Evolutionary conservation across 371 early-diverging fungal species (phyloP).

Genomic region (Paraphysoderma sedebokerense): DNA sequence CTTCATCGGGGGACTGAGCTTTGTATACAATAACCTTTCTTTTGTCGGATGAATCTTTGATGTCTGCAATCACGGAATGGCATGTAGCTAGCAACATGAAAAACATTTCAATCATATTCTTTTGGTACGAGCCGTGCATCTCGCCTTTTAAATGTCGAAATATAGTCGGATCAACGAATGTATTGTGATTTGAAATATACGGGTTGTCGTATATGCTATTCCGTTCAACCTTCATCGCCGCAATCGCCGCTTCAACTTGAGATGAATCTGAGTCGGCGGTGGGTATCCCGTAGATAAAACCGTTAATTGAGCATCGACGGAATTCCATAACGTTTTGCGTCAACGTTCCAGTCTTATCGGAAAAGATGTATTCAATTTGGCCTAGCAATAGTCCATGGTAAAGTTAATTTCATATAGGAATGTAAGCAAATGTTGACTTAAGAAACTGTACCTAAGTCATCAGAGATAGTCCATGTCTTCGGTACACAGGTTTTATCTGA

Average conservation of each 20-base stretch:
- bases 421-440: no score
- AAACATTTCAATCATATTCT: slow-evolving; percentile 45
- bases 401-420: neutral
- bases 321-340: slow-evolving; percentile 56
- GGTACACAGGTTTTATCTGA: slow-evolving; percentile 60
- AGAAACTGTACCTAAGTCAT: slow-evolving; percentile 32
- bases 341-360: slow-evolving; percentile 81
- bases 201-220: slow-evolving; percentile 4
- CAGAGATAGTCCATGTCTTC: slow-evolving; percentile 61
- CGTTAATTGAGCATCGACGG: slow-evolving; percentile 66
- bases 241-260: neutral
- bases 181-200: slow-evolving; percentile 9
- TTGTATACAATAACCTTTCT: slow-evolving; percentile 72
- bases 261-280: neutral
- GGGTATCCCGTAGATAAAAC: slow-evolving; percentile 50
- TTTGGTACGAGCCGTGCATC: slow-evolving; percentile 22
- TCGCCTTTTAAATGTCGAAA: slow-evolving; percentile 15
- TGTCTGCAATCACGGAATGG: slow-evolving; percentile 48
- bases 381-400: slow-evolving; percentile 26
- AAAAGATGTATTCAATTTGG: slow-evolving; percentile 91
- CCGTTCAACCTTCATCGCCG: slow-evolving; percentile 10
- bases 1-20: slow-evolving; percentile 89
- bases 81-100: slow-evolving; percentile 58
- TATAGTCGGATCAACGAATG: slow-evolving; percentile 14
- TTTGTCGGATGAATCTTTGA: slow-evolving; percentile 17